Evolutionary conservation across 2,329 filamentous ascomycete species (phyloP).

Genomic region (Gaeumannomyces sp.): DNA sequence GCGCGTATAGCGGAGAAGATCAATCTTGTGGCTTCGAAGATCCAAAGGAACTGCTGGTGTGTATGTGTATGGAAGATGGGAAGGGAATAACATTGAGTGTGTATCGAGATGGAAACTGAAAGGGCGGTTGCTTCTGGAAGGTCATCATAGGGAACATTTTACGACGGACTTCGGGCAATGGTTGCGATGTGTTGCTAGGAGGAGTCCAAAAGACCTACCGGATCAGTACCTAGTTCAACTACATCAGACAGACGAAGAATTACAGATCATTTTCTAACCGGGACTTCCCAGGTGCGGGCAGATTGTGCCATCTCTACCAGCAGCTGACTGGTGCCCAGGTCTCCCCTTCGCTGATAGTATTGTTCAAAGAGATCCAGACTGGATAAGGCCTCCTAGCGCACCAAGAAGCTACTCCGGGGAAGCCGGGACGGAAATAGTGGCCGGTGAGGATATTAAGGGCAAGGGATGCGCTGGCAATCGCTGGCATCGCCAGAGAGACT

Average conservation of each 20-base stretch:
- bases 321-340: too few relatives aligned
- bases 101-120: neutral
- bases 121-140: neutral
- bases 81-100: neutral
- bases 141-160: neutral
- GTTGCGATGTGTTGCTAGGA: neutral
- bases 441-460: too few relatives aligned
- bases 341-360: too few relatives aligned
- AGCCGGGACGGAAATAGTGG: too few relatives aligned
- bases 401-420: too few relatives aligned
- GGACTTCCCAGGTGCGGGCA: neutral
- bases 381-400: too few relatives aligned
- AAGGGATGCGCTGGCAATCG: too few relatives aligned
- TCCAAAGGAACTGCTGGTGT: neutral
- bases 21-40: neutral
- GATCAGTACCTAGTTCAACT: neutral
- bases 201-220: neutral
- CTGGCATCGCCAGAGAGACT: neutral
- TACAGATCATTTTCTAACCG: too few relatives aligned
- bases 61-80: neutral
- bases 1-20: neutral
- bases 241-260: neutral
- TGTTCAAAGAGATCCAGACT: too few relatives aligned
- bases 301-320: too few relatives aligned
- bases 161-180: neutral